These are phyloP conservation scores for Wickerhamiella sorbophila DNA, from an alignment of 805 yeast genomes.

Conservation along the genomic window DNA sequence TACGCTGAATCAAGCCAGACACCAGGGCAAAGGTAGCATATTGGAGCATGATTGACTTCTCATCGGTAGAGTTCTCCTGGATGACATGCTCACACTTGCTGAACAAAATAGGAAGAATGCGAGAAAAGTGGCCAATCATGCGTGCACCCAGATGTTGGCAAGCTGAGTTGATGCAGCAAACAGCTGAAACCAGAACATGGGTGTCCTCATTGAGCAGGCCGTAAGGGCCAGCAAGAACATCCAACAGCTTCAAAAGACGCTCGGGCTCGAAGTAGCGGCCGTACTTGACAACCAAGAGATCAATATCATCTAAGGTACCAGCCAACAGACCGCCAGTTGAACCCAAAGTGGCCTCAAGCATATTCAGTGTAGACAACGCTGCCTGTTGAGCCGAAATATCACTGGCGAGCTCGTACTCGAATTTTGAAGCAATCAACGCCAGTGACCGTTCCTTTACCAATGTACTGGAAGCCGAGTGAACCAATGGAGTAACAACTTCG, in stretches of 20 bases:
- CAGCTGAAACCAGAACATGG: conserved; percentile 58
- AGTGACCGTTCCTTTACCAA: conserved; percentile 50
- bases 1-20: conserved; percentile 61
- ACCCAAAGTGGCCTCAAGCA: conserved; percentile 31
- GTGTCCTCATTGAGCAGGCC: conserved; percentile 43
- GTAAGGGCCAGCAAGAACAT: conserved; percentile 33
- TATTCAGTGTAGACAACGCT: conserved; percentile 37
- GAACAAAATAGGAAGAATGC: conserved; percentile 63
- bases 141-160: conserved; percentile 72
- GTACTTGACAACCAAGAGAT: conserved; percentile 49
- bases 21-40: conserved; percentile 56
- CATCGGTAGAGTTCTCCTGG: conserved; percentile 16
- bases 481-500: conserved; percentile 38
- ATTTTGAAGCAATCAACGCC: conserved; percentile 47
- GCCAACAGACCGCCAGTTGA: conserved; percentile 15
- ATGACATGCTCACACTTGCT: conserved; percentile 37
- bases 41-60: conserved; percentile 35
- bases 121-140: conserved; percentile 70
- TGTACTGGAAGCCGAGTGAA: conserved; percentile 24
- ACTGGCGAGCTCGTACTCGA: conserved; percentile 48
- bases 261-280: conserved; percentile 33
- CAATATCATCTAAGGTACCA: conserved; percentile 18
- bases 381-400: conserved; percentile 37
- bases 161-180: conserved; percentile 55
- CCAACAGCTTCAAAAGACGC: conserved; percentile 35